phyloP scores from a whole-genome alignment of 176 grass and related monocot species.

The Chrysopogon serrulatus region DNA sequence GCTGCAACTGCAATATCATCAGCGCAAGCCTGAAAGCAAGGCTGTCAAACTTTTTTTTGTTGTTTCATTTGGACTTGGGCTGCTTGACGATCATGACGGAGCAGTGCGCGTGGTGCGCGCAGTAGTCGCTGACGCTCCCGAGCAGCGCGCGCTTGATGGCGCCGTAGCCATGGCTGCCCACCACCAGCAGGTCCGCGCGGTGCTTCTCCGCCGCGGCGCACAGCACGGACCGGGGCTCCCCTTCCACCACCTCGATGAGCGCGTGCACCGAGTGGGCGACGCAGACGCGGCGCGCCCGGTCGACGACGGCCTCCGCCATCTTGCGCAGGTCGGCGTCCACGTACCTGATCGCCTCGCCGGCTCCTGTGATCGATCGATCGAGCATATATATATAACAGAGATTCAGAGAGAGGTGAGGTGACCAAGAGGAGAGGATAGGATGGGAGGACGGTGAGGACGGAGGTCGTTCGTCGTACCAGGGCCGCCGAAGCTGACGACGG shows the following conservation, averaged over 20 bases:
- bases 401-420: too few species aligned
- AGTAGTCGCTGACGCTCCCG: conserved; percentile 82
- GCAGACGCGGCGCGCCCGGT: conserved; percentile 42
- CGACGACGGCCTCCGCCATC: conserved; percentile 38
- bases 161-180: conserved; percentile 70
- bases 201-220: conserved; percentile 49
- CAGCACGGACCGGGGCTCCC: conserved; percentile 48
- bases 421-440: neutral
- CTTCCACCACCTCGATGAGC: conserved; percentile 52
- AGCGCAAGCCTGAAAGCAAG: too few species aligned
- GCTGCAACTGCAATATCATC: too few species aligned
- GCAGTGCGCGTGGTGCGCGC: conserved; percentile 55
- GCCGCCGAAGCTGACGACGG: conserved; percentile 37
- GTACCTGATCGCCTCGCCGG: conserved; percentile 32
- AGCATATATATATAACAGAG: neutral
- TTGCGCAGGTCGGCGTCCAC: conserved; percentile 51
- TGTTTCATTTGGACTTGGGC: conserved; percentile 25
- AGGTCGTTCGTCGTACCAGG: neutral
- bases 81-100: conserved; percentile 67
- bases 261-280: conserved; percentile 35
- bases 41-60: neutral
- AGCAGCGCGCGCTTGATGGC: conserved; percentile 57
- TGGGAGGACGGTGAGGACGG: neutral
- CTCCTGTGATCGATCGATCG: neutral
- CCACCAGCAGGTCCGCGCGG: conserved; percentile 38